These are phyloP conservation scores for Ceratobasidium papillatum DNA, from an alignment of 1,284 basidiomycete genomes.

Conservation along the genomic window DNA sequence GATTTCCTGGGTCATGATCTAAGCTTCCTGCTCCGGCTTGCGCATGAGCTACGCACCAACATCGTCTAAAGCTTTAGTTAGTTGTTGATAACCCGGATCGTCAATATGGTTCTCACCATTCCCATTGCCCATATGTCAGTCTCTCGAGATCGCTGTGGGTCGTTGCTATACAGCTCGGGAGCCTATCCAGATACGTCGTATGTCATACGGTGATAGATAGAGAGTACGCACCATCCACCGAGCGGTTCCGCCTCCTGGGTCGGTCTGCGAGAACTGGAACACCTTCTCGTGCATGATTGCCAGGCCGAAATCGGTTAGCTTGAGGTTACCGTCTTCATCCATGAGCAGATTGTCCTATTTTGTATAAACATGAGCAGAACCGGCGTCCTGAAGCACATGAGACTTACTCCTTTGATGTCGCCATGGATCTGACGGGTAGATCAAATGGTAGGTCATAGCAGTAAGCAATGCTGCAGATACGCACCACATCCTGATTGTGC, in stretches of 20 bases:
- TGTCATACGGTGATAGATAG: not conserved
- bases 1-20: not conserved
- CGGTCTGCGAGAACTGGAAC: constrained; percentile 5
- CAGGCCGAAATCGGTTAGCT: constrained; percentile 14
- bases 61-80: not conserved
- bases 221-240: constrained; percentile 2
- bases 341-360: not conserved
- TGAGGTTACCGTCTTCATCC: not conserved
- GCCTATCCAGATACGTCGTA: not conserved
- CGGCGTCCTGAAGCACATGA: no score
- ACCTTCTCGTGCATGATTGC: not conserved
- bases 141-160: not conserved
- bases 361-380: not conserved
- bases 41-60: not conserved
- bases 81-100: not conserved
- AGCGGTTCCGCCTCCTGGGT: not conserved
- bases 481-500: not conserved
- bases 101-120: not conserved
- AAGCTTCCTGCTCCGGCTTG: not conserved
- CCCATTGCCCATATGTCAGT: not conserved
- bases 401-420: constrained; percentile 9
- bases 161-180: not conserved
- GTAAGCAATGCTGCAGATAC: not conserved
- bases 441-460: no score
- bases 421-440: not conserved